Evolutionary conservation across 23 red algal species (phyloP), one percentile per base, ranked within the genome.

Genomic region (Gracilaria domingensis): DNA sequence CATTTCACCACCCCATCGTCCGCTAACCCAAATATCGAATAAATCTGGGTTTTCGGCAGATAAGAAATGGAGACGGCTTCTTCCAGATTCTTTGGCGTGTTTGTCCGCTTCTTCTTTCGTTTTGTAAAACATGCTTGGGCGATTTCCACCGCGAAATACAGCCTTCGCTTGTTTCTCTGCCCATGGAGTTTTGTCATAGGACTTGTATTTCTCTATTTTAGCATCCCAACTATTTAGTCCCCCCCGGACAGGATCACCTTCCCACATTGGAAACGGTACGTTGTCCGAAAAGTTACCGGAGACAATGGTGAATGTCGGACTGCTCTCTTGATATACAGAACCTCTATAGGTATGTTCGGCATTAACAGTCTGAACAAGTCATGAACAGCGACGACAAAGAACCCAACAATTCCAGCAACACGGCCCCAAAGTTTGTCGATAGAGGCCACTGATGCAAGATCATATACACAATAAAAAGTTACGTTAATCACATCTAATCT

Each of bases 261-360:
- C 97, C 82, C 94, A 94, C 85, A 99, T 95, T 37, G 97, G 97
- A 81, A 96, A 95, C 14, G 97, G 97, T 40, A 99, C 93, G 88
- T 99, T 95, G 75, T 99, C 97, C 9, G 88, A 94, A 82, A 99
- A 94, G 42, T 94, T 93, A 77, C 97, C 96, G 2, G 82, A 83
- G 29, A 99, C 94, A 44, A 96, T 92, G 17, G 93, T 99, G 74
- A 99, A 96, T 12, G 93, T 87, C 17, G 97, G 97, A 34, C 70
- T 85, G 59, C 88, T 87, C 37, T 93, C 96, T 45, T 53, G 56
- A 61, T 93, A 93, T 13, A 81, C 57, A 62, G 96, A 85, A 30
- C 84, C 92, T 84, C 94, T 44, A 66, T 96, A 96, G 13, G 54
- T 87, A 56, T 93, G 87, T 71, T 91, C 74, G 49, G 70, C 55